Evolutionary conservation across 805 yeast genomes (phyloP), one percentile per base, ranked within the genome.

Genomic region (Priceomyces haplophilus): DNA sequence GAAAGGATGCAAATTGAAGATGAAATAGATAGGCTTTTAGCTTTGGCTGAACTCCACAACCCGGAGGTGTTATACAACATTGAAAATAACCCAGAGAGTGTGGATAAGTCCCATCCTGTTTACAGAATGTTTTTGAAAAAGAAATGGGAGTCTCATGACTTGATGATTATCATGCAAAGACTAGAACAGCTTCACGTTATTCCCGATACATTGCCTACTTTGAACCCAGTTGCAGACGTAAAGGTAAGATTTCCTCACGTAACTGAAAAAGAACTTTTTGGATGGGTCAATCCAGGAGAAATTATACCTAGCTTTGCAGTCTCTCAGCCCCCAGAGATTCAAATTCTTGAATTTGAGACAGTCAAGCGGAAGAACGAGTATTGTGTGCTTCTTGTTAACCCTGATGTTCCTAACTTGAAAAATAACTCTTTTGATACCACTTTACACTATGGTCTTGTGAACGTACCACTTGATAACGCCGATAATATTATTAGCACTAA

Each of bases 151-250:
- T 54, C 63, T 11, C 72, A 82, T 48, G 82, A 79, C 34, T 79
- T 80, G 63, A 85, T 88, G 87, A 59, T 88, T 40, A 70, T 83
- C 41, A 88, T 93, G 93, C 97, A 93, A 69, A 81, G 98, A 69
- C 65, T 93, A 41, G 99, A 93, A 67, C 81, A 85, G 43, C 68
- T 88, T 52, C 77, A 76, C 34, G 88, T 88, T 34, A 86, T 93
- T 45, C 99, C 99, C 12, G 99, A 93, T 60, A 90, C 98, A 3
- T 60, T 93, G 62, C 93, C 97, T 20, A 89, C 97, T 2, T 64
- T 93, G 44, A 82, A 77, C 7, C 98, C 98, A 15, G 67, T 74
- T 48, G 91, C 79, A 13, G 88, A 85, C 40, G 86, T 91, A 4
- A 72, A 78, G 35, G 56, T 93, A 35, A 81, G 80, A 64, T 90